Base-by-base conservation (phyloP, 106 monocot species). In the Dioscorea alata region DNA sequence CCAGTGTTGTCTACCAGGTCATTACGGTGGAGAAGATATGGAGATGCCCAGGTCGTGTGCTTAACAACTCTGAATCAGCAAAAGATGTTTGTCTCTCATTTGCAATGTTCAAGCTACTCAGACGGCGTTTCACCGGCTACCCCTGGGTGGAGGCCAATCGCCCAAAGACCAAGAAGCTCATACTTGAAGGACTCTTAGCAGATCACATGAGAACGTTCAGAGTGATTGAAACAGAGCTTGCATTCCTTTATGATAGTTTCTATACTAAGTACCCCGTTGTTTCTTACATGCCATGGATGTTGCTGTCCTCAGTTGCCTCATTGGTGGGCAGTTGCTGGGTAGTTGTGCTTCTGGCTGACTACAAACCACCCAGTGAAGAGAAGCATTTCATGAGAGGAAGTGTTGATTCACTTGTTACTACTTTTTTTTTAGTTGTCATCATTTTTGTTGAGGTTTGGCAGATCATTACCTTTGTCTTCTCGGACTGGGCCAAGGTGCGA, bases 51-150 rank as follows among this genome's bases (percentile, higher is more conserved):
- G 31, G 72, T 18, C 12, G 52, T 0, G 13, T 63, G n/a, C 31
- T 53, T 49, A 19, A 19, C 4, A 31, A 13, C 18, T 19, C 18
- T 16, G 51, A 64, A 42, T 0, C 58, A 7, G 25, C 9, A 17
- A 49, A 25, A 49, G 77, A 78, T 21, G 1, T 78, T 14, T 78
- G 77, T 71, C 71, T 78, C 57, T 78, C 71, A 2, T 71, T 78
- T 59, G 71, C 77, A 0, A 51, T 65, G 64, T 78, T 64, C 63
- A 78, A 78, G 77, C 65, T 78, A 0, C 59, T 78, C 20, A 28
- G 49, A 17, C 56, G 65, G 32, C 50, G 28, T 16, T 20, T 57
- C 12, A 16, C 17, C 16, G 24, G 57, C 15, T 64, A 64, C 20
- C 63, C 61, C 2, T 21, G 22, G 33, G 64, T 65, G 5, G 65